Conservation (phyloP, 2,329 filamentous ascomycete species). For the Ophiostoma perfectum region DNA sequence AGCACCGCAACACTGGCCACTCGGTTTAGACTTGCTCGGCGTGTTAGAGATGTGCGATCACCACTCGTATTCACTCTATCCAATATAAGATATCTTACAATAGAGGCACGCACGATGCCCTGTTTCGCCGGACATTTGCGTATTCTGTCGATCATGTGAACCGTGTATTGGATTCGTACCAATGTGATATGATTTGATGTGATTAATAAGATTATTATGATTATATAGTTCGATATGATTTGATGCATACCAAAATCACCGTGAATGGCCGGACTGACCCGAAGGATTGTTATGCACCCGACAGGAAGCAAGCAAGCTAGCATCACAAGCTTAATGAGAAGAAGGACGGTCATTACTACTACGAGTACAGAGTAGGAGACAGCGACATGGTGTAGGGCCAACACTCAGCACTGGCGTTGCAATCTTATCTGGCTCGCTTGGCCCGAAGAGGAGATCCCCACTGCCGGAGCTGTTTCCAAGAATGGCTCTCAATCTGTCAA, state of each 20-base stretch:
- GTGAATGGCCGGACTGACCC: neutral
- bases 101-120: neutral
- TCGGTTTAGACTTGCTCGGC: too few species aligned
- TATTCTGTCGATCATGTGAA: neutral
- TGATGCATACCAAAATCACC: neutral
- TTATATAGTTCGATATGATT: neutral
- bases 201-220: too few species aligned
- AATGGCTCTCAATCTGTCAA: neutral
- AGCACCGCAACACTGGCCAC: too few species aligned
- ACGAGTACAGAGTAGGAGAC: neutral
- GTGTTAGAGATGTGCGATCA: too few species aligned
- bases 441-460: neutral
- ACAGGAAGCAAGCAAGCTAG: too few species aligned
- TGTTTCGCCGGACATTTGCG: neutral
- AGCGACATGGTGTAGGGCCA: neutral
- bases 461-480: conserved; percentile 11
- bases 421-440: conserved; percentile 10
- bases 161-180: neutral
- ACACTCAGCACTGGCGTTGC: neutral
- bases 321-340: too few species aligned
- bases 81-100: neutral
- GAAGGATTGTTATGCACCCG: too few species aligned
- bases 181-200: neutral
- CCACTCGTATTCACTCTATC: too few species aligned
- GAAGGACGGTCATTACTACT: too few species aligned